These are phyloP conservation scores for Trichoderma sp. DNA, from an alignment of 2,329 filamentous ascomycete genomes.

Conservation along the genomic window DNA sequence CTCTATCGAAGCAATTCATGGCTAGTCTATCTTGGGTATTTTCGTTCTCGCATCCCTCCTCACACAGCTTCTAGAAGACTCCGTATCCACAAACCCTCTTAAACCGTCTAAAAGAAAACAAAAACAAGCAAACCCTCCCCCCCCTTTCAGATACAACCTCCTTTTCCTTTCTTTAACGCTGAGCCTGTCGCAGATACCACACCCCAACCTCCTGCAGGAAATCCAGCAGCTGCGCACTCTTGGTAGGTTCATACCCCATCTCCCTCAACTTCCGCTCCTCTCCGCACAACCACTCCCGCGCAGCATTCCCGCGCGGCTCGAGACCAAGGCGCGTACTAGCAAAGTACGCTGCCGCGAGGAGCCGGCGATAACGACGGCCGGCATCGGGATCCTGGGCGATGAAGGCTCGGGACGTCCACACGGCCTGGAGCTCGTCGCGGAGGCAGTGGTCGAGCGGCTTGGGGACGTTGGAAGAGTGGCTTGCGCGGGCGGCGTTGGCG, in stretches of 20 bases:
- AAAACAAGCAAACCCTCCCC: not conserved
- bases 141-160: not conserved
- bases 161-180: not conserved
- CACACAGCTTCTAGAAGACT: not conserved
- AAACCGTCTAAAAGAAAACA: not conserved
- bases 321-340: constrained; percentile 6
- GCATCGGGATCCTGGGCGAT: not conserved
- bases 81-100: not conserved
- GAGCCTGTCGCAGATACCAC: not conserved
- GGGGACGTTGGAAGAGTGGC: not conserved
- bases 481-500: not conserved
- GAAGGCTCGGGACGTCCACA: not conserved
- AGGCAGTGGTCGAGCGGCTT: constrained; percentile 12
- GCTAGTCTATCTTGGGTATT: not conserved
- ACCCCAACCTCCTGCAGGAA: constrained; percentile 13
- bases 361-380: not conserved
- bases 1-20: not conserved
- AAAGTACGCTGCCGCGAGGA: constrained; percentile 9
- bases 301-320: not conserved
- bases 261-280: constrained; percentile 7
- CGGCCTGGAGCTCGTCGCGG: not conserved
- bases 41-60: not conserved
- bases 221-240: not conserved
- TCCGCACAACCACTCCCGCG: constrained; percentile 20
- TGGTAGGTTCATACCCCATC: constrained; percentile 9